phyloP scores from a whole-genome alignment of 768 basidiomycete species.

The Leccinum uliginosum region DNA sequence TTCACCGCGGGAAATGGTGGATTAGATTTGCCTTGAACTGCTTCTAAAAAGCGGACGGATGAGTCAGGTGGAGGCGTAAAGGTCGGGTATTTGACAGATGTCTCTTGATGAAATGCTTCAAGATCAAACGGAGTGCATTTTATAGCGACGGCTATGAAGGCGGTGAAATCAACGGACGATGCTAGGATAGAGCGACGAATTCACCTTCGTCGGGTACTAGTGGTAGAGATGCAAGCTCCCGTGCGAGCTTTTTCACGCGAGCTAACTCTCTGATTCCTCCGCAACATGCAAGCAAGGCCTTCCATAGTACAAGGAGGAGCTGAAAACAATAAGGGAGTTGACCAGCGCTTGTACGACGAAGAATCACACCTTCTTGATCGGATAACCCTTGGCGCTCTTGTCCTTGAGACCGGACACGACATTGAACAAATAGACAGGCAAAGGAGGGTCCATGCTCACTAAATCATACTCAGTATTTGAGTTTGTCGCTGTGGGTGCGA shows the following conservation, averaged over 20 bases:
- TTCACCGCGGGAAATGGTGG: constrained; percentile 46
- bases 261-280: constrained; percentile 87
- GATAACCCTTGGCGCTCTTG: constrained; percentile 92
- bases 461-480: constrained; percentile 8
- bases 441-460: constrained; percentile 95
- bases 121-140: constrained; percentile 93
- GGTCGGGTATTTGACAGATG: constrained; percentile 93
- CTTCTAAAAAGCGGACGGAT: constrained; percentile 28
- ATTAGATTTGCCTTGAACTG: constrained; percentile 28
- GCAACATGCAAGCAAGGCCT: constrained; percentile 84
- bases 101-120: constrained; percentile 84
- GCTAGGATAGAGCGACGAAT: constrained; percentile 14
- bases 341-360: not conserved
- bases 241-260: constrained; percentile 77
- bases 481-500: not conserved
- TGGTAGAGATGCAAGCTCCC: constrained; percentile 80
- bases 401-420: constrained; percentile 88
- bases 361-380: constrained; percentile 82
- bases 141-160: constrained; percentile 52
- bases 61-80: constrained; percentile 62
- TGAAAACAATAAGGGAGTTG: constrained; percentile 29
- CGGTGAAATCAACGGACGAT: constrained; percentile 5
- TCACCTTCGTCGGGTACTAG: constrained; percentile 43
- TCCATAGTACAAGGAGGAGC: constrained; percentile 94
- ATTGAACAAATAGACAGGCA: constrained; percentile 89